These are phyloP conservation scores for Nakazawaea sp. DNA, from an alignment of 805 yeast species.

Conservation along the genomic window DNA sequence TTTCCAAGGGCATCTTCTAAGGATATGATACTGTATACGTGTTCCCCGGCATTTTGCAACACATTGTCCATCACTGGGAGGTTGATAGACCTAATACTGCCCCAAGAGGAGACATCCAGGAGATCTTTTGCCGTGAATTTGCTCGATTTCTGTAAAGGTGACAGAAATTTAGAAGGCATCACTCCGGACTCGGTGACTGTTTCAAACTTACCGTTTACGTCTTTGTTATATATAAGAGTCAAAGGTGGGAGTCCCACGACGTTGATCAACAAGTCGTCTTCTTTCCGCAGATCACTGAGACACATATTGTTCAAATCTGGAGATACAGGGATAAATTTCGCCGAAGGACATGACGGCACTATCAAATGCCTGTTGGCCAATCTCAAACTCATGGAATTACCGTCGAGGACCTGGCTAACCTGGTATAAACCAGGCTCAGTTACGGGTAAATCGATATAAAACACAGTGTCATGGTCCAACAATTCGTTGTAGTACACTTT, in stretches of 20 bases:
- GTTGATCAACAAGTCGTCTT: constrained; percentile 32
- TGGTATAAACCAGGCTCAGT: constrained; percentile 71
- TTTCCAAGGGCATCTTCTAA: constrained; percentile 68
- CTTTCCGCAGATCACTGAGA: constrained; percentile 44
- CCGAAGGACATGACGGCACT: constrained; percentile 75
- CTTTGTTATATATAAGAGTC: constrained; percentile 45
- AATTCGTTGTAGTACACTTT: constrained; percentile 7
- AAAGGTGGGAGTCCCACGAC: constrained; percentile 78
- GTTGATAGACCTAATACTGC: constrained; percentile 18
- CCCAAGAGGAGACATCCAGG: constrained; percentile 29
- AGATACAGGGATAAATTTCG: constrained; percentile 33
- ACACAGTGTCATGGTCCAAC: constrained; percentile 31
- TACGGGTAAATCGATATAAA: constrained; percentile 61
- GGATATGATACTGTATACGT: constrained; percentile 48
- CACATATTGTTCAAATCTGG: constrained; percentile 45
- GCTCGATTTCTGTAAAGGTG: constrained; percentile 35
- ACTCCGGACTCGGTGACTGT: constrained; percentile 34
- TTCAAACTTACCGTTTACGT: constrained; percentile 26
- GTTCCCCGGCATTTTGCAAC: constrained; percentile 37
- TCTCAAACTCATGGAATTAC: constrained; percentile 45
- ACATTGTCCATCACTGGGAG: constrained; percentile 20
- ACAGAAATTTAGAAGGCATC: constrained; percentile 23
- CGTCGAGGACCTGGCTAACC: constrained; percentile 60
- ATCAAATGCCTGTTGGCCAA: constrained; percentile 54
- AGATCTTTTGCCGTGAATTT: constrained; percentile 25